These are phyloP conservation scores for Hanseniaspora vineae DNA, from an alignment of 805 yeast species.

Conservation along the genomic window DNA sequence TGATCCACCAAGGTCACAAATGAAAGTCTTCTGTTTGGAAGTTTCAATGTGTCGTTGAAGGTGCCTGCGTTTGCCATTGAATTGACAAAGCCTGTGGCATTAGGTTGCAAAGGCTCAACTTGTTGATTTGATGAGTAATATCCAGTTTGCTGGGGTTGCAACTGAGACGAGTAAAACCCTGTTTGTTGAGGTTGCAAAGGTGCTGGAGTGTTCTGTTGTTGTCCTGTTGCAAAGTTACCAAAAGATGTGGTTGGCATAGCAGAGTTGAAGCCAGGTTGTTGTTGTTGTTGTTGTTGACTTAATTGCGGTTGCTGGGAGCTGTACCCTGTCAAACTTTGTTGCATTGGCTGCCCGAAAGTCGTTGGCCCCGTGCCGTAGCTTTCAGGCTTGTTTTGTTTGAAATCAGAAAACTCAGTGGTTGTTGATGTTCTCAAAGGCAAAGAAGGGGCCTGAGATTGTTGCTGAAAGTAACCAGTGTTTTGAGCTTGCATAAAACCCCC, in stretches of 20 bases:
- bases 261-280: constrained; percentile 3
- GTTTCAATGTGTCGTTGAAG: constrained; percentile 46
- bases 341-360: no score
- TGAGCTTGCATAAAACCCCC: neutral
- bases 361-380: no score
- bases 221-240: neutral
- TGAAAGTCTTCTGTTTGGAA: constrained; percentile 67
- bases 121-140: constrained; percentile 26
- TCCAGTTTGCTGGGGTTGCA: constrained; percentile 33
- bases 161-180: constrained; percentile 25
- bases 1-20: constrained; percentile 82
- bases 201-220: constrained; percentile 4
- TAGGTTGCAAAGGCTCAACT: constrained; percentile 25
- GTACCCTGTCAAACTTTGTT: no score
- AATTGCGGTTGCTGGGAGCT: constrained; percentile 4
- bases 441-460: neutral
- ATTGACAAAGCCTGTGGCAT: constrained; percentile 35
- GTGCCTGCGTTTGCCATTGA: constrained; percentile 27
- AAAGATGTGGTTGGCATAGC: constrained; percentile 1
- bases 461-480: neutral
- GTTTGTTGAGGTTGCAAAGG: constrained; percentile 19
- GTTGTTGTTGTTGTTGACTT: constrained; percentile 5
- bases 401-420: no score
- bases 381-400: no score
- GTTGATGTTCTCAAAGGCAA: no score